These are phyloP conservation scores for Lentinula aciculospora DNA, from an alignment of 768 basidiomycete genomes.

Conservation along the genomic window DNA sequence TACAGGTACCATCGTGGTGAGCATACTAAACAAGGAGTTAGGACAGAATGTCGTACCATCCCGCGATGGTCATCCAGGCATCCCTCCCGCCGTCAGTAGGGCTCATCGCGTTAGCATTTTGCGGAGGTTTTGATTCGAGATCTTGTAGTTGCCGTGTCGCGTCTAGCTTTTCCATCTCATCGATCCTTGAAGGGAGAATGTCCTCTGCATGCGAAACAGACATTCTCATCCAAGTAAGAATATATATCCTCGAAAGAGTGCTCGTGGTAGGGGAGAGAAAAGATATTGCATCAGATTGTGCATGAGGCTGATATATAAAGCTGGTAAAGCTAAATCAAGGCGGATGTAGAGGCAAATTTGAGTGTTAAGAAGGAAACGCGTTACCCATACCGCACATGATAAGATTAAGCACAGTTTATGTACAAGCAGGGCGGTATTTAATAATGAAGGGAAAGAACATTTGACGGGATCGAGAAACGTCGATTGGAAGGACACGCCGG, in stretches of 20 bases:
- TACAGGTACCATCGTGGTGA: not conserved
- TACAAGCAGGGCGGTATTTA: not conserved
- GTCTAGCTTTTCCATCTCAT: not conserved
- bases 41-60: not conserved
- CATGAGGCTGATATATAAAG: constrained; percentile 6
- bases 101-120: not conserved
- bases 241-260: too few species aligned
- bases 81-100: not conserved
- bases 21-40: not conserved
- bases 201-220: constrained; percentile 4
- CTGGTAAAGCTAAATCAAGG: not conserved
- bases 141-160: not conserved
- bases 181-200: not conserved
- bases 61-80: not conserved
- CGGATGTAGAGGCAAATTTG: constrained; percentile 1
- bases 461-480: not conserved
- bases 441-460: not conserved
- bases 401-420: constrained; percentile 1
- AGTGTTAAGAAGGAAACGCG: not conserved
- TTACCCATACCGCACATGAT: not conserved
- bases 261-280: not conserved
- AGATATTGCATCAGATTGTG: not conserved
- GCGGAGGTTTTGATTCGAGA: not conserved
- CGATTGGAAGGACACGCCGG: not conserved
- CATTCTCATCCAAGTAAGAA: not conserved